Percentiles rank a stretch among this genome's conserved stretches.
Evolutionary conservation across 2,329 filamentous ascomycete species (phyloP).

Genomic region (Thielaviopsis punctulata): DNA sequence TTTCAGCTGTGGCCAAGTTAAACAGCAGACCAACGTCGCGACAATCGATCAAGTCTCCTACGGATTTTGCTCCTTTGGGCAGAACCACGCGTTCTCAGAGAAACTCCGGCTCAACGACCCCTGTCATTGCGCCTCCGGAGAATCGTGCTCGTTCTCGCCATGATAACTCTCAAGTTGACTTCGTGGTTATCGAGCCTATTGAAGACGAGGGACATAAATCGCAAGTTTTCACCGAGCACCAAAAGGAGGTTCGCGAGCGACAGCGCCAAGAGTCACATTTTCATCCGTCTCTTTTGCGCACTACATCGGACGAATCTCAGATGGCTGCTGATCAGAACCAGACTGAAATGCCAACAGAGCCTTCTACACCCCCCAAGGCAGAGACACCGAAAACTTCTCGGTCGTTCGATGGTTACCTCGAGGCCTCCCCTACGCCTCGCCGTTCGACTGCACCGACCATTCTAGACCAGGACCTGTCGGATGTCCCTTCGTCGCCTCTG

Average conservation of each 20-base stretch:
- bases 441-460: slow-evolving; percentile 17
- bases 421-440: slow-evolving; percentile 43
- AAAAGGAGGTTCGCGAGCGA: slow-evolving; percentile 59
- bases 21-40: background rate
- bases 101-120: slow-evolving; percentile 1
- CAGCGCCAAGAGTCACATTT: slow-evolving; percentile 42
- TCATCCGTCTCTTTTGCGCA: slow-evolving; percentile 1
- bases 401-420: slow-evolving; percentile 34
- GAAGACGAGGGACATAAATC: slow-evolving; percentile 34
- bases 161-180: slow-evolving; percentile 68
- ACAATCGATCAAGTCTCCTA: background rate
- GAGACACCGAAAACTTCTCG: slow-evolving; percentile 28
- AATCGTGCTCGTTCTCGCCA: slow-evolving; percentile 35
- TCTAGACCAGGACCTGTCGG: slow-evolving; percentile 28
- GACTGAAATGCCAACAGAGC: background rate
- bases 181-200: slow-evolving; percentile 50
- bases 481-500: slow-evolving; percentile 39
- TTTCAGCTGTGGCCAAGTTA: background rate
- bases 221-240: slow-evolving; percentile 60
- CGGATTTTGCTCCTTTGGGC: background rate
- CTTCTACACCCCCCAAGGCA: slow-evolving; percentile 15
- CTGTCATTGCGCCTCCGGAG: background rate
- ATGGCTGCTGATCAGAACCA: background rate
- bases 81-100: background rate
- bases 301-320: background rate